Evolutionary conservation across 2,329 filamentous ascomycete genomes (phyloP).

Genomic region (Drechslera avenae): DNA sequence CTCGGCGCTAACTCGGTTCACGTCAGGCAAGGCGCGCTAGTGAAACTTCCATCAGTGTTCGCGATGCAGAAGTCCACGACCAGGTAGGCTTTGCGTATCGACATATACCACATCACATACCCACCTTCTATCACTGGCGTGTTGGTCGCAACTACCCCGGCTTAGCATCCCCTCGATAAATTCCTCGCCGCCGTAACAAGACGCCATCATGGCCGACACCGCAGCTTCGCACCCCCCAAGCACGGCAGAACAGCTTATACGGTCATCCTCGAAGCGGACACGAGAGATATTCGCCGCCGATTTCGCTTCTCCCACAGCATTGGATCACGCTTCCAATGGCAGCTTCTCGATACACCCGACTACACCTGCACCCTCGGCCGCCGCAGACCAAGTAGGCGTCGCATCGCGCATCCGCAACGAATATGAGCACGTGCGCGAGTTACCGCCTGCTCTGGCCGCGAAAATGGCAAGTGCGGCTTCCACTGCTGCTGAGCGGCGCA

Average conservation of each 20-base stretch:
- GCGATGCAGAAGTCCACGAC: conserved; percentile 11
- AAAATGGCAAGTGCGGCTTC: conserved; percentile 71
- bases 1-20: conserved; percentile 5
- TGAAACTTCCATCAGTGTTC: conserved; percentile 17
- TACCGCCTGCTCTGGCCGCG: conserved; percentile 77
- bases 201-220: conserved; percentile 26
- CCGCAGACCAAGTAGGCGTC: conserved; percentile 55
- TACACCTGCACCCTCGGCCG: conserved; percentile 51
- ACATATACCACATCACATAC: conserved; percentile 5
- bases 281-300: conserved; percentile 60
- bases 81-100: neutral
- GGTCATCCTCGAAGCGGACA: conserved; percentile 59
- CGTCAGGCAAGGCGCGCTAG: conserved; percentile 10
- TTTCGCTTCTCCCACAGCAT: conserved; percentile 52
- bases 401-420: conserved; percentile 69
- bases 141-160: neutral
- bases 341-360: conserved; percentile 51
- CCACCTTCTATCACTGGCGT: neutral
- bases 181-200: neutral
- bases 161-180: neutral
- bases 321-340: conserved; percentile 50
- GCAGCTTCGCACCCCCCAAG: conserved; percentile 24
- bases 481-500: conserved; percentile 65
- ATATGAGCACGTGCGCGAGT: conserved; percentile 76
- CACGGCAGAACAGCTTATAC: conserved; percentile 40